Percentiles rank a stretch among this genome's conserved stretches.
These are phyloP conservation scores for Vitis rupestris DNA, from an alignment of 164 flowering plant species.

Conservation along the genomic window DNA sequence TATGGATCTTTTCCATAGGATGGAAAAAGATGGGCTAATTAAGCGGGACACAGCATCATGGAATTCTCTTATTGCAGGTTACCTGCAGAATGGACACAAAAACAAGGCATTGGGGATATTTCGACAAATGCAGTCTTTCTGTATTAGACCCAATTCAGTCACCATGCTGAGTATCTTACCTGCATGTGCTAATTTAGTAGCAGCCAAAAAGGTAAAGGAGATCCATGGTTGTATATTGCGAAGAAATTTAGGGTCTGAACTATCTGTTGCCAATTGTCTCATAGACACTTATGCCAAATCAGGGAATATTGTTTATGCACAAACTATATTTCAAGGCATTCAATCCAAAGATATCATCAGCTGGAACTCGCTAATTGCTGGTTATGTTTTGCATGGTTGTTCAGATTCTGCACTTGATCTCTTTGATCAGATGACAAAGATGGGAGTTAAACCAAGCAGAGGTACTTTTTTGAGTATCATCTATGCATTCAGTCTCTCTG, in stretches of 20 bases:
- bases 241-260: conserved; percentile 29
- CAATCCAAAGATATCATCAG: conserved; percentile 42
- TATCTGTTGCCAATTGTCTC: conserved; percentile 44
- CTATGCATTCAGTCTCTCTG: conserved; percentile 39
- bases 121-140: conserved; percentile 50
- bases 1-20: conserved; percentile 48
- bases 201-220: conserved; percentile 58
- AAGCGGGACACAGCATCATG: conserved; percentile 55
- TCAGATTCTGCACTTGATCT: conserved; percentile 39
- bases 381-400: conserved; percentile 53
- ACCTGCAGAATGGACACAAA: conserved; percentile 40
- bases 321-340: conserved; percentile 42
- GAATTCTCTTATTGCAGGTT: conserved; percentile 63
- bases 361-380: conserved; percentile 52
- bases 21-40: conserved; percentile 41
- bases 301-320: conserved; percentile 43
- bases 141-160: conserved; percentile 39
- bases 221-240: conserved; percentile 52
- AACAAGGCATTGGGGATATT: conserved; percentile 49
- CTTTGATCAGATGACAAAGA: conserved; percentile 42
- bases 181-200: conserved; percentile 51
- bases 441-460: conserved; percentile 43
- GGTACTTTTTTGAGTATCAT: conserved; percentile 45
- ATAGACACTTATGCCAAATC: conserved; percentile 57
- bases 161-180: conserved; percentile 58